Evolutionary conservation across 306 rosid species (phyloP).

Genomic region (Fragaria iinumae): DNA sequence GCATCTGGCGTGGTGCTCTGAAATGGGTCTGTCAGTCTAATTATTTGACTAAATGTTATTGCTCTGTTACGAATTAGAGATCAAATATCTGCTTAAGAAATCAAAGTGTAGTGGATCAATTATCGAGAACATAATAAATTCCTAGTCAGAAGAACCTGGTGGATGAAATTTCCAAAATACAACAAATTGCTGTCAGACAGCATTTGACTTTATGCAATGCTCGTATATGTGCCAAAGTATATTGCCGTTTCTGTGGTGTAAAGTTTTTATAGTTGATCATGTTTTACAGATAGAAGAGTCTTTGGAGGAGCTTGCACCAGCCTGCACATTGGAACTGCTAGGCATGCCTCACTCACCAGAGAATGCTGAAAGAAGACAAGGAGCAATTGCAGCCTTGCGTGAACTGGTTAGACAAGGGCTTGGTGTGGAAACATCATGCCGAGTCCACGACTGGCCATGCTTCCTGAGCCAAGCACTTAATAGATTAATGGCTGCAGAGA

Average conservation of each 20-base stretch:
- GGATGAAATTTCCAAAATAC: neutral
- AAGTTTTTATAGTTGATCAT: constrained; percentile 20
- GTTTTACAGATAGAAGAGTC: constrained; percentile 87
- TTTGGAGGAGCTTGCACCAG: constrained; percentile 97
- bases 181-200: neutral
- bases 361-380: constrained; percentile 74
- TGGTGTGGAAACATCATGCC: constrained; percentile 81
- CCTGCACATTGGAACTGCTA: constrained; percentile 88
- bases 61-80: neutral
- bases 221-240: neutral
- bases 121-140: neutral
- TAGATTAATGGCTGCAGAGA: constrained; percentile 73
- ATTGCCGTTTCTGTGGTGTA: neutral
- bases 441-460: constrained; percentile 90
- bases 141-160: neutral
- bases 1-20: neutral
- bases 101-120: neutral
- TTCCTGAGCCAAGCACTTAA: constrained; percentile 78
- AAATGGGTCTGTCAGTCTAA: neutral
- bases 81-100: neutral
- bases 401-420: constrained; percentile 96
- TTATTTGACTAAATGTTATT: neutral
- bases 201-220: constrained; percentile 1
- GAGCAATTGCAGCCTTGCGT: constrained; percentile 92
- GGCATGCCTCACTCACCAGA: constrained; percentile 66